These are phyloP conservation scores for Eleusine indica DNA, from an alignment of 176 grass and related monocot species.

Conservation along the genomic window DNA sequence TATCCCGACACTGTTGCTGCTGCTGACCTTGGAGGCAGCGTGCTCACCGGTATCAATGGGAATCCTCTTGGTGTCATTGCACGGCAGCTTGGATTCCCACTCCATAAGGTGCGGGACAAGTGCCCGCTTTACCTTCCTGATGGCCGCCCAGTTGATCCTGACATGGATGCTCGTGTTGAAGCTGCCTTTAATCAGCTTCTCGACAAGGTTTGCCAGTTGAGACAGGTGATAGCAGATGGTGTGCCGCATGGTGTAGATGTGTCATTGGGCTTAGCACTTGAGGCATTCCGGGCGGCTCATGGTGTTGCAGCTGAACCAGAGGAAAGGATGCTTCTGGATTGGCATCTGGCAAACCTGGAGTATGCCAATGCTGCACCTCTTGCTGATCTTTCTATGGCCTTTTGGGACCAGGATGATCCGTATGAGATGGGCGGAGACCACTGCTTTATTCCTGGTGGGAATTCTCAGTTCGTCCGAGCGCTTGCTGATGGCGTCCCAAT, in stretches of 20 bases:
- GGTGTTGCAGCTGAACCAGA: conserved; percentile 64
- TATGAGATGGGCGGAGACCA: conserved; percentile 99
- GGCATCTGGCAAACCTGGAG: conserved; percentile 95
- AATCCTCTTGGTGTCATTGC: conserved; percentile 91
- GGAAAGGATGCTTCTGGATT: conserved; percentile 93
- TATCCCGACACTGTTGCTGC: conserved; percentile 58
- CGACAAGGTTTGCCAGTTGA: conserved; percentile 88
- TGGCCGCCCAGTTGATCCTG: conserved; percentile 72
- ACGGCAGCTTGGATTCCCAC: conserved; percentile 84
- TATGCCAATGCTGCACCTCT: conserved; percentile 94
- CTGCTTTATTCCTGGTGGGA: conserved; percentile 96
- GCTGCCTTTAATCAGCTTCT: conserved; percentile 92
- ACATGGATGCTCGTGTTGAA: conserved; percentile 73
- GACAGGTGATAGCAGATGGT: conserved; percentile 73
- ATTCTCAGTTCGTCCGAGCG: conserved; percentile 69
- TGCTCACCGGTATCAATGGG: conserved; percentile 96
- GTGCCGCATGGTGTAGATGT: conserved; percentile 66
- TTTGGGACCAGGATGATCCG: conserved; percentile 98
- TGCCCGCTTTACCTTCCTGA: conserved; percentile 90
- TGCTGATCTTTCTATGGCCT: conserved; percentile 88
- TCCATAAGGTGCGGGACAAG: conserved; percentile 92
- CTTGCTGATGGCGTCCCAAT: conserved; percentile 72
- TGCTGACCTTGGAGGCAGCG: conserved; percentile 94
- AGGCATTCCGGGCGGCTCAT: conserved; percentile 73
- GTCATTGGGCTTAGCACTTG: conserved; percentile 80